Percentiles rank a stretch among this genome's conserved stretches.
These are phyloP conservation scores for Pleurostoma richardsiae DNA, from an alignment of 2,329 filamentous ascomycete species.

Conservation along the genomic window DNA sequence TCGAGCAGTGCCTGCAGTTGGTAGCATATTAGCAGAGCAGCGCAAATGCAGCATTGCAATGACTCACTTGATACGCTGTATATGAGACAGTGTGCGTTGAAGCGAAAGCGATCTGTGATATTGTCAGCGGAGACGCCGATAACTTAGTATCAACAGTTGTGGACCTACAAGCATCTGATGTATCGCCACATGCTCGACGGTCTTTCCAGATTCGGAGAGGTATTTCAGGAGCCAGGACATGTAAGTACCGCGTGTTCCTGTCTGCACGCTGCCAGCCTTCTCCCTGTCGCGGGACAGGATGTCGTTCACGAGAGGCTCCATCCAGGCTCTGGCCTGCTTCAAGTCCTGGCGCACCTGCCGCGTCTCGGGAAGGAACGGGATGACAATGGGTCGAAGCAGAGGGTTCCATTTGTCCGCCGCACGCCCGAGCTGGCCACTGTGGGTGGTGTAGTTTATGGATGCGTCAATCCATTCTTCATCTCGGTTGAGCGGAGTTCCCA, in stretches of 20 bases:
- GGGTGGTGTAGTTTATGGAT: constrained; percentile 14
- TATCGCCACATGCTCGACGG: background rate
- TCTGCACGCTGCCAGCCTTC: background rate
- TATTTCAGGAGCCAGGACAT: background rate
- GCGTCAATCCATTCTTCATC: constrained; percentile 15
- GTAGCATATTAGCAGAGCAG: background rate
- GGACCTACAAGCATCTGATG: background rate
- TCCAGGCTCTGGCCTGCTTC: background rate
- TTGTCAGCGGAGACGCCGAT: no score
- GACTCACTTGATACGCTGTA: background rate
- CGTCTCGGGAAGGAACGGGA: background rate
- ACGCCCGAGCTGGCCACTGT: background rate
- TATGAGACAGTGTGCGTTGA: background rate
- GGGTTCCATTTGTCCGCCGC: background rate
- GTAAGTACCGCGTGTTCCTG: background rate
- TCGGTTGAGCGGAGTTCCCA: constrained; percentile 16
- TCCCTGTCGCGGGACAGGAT: background rate
- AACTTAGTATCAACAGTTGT: no score
- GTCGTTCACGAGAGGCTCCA: background rate
- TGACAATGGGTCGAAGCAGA: background rate
- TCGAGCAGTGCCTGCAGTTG: background rate
- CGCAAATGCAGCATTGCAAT: background rate
- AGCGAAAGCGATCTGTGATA: background rate
- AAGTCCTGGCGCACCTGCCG: background rate
- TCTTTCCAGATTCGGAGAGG: background rate